Percentiles rank a stretch among this genome's conserved stretches.
phyloP scores from a whole-genome alignment of 176 grass and related monocot genomes.

The Phoenix dactylifera region DNA sequence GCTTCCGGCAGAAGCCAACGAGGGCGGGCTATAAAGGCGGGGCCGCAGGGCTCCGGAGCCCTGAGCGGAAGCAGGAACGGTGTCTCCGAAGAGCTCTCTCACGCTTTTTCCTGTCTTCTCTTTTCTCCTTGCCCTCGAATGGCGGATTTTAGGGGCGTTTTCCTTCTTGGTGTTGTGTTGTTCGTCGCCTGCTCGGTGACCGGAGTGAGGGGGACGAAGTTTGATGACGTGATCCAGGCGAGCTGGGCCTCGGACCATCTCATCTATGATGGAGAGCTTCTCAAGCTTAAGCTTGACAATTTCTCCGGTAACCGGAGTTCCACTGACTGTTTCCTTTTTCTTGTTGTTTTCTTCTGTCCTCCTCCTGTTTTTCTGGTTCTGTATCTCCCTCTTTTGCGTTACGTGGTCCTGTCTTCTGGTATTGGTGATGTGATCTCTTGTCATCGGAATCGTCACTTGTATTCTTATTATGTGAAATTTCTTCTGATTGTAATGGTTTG shows the following conservation, averaged over 20 bases:
- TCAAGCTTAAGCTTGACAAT: slow-evolving; percentile 80
- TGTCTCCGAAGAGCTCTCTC: slow-evolving; percentile 1
- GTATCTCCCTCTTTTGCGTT: not conserved
- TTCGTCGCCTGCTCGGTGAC: not conserved
- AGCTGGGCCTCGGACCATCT: slow-evolving; percentile 98
- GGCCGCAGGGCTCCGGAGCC: not conserved
- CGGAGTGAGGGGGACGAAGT: slow-evolving; percentile 25
- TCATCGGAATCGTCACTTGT: no score
- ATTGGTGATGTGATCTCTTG: no score
- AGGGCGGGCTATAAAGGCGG: slow-evolving; percentile 17
- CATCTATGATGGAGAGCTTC: slow-evolving; percentile 75
- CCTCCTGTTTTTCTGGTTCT: not conserved
- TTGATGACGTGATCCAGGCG: slow-evolving; percentile 76
- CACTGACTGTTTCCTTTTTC: no score
- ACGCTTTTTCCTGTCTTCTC: not conserved
- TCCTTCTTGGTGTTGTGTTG: not conserved
- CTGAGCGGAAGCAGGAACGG: not conserved
- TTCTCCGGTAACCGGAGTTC: slow-evolving; percentile 32
- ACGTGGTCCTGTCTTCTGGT: no score
- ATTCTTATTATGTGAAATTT: no score
- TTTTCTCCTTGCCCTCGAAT: slow-evolving; percentile 2
- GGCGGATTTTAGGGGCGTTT: not conserved
- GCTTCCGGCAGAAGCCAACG: slow-evolving; percentile 6
- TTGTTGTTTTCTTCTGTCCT: not conserved
- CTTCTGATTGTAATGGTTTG: no score